Conservation (phyloP, 2,329 filamentous ascomycete genomes). For the Alternaria triticimaculans region DNA sequence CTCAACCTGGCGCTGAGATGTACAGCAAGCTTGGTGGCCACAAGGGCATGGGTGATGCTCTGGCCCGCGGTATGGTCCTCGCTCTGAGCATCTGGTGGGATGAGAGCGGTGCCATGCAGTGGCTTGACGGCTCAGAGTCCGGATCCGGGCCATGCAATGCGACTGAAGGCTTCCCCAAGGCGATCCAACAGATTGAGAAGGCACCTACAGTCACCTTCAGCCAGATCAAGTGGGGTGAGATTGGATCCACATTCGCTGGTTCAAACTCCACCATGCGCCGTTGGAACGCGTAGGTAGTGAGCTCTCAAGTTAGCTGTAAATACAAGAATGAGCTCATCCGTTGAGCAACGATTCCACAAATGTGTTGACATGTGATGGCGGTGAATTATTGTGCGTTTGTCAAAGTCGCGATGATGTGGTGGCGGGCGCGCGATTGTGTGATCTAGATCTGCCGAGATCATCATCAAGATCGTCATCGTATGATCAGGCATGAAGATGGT, state of each 20-base stretch:
- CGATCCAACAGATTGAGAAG: slow-evolving; percentile 57
- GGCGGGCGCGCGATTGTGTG: background rate
- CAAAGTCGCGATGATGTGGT: background rate
- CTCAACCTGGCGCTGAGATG: slow-evolving; percentile 32
- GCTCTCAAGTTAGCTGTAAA: background rate
- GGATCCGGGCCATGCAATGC: slow-evolving; percentile 59
- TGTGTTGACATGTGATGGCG: background rate
- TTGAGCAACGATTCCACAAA: too few species aligned
- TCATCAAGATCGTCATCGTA: background rate
- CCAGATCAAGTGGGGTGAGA: slow-evolving; percentile 67
- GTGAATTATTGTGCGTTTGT: background rate
- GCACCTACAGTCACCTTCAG: slow-evolving; percentile 61
- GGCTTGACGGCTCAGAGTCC: slow-evolving; percentile 60
- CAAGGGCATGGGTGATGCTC: slow-evolving; percentile 55
- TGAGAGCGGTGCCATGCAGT: slow-evolving; percentile 61
- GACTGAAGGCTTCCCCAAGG: slow-evolving; percentile 60
- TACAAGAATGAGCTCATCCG: background rate
- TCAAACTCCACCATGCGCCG: slow-evolving; percentile 19
- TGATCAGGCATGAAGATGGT: background rate
- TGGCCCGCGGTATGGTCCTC: slow-evolving; percentile 61
- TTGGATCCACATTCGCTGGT: slow-evolving; percentile 59
- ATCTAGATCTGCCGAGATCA: background rate
- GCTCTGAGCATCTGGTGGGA: slow-evolving; percentile 65
- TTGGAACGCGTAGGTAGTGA: slow-evolving; percentile 24
- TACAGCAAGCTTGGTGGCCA: slow-evolving; percentile 51